Evolutionary conservation across 192 early-diverging fungal species (phyloP).

Genomic region (Backusella tuberculispora): DNA sequence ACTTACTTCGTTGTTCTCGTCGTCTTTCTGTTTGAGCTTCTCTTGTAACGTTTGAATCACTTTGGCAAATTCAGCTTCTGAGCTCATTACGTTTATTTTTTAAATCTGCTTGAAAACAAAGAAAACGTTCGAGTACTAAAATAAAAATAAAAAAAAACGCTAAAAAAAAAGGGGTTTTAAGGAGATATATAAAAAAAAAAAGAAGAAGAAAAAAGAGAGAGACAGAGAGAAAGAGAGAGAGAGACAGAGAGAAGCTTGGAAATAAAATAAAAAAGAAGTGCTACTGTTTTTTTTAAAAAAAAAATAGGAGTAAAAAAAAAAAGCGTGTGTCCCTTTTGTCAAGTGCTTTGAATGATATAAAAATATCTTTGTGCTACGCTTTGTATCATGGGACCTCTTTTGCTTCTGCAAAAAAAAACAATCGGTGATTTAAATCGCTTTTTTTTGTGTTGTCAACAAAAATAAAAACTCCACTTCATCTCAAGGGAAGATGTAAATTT

Average conservation of each 20-base stretch:
- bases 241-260: not conserved
- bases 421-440: not conserved
- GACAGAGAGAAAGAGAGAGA: not conserved
- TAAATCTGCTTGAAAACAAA: slow-evolving; percentile 1
- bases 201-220: not conserved
- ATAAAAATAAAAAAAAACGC: no score
- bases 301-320: slow-evolving; percentile 1
- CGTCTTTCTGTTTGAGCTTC: slow-evolving; percentile 26
- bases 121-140: not conserved
- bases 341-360: not conserved
- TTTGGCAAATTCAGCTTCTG: slow-evolving; percentile 24
- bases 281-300: not conserved
- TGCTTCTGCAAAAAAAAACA: not conserved
- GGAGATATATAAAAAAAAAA: not conserved
- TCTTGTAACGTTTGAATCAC: slow-evolving; percentile 33
- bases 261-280: slow-evolving; percentile 4
- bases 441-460: not conserved
- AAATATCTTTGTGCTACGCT: slow-evolving; percentile 6
- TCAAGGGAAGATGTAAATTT: not conserved
- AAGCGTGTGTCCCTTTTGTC: not conserved
- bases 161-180: slow-evolving; percentile 4
- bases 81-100: slow-evolving; percentile 21
- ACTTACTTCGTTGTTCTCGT: slow-evolving; percentile 33
- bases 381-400: not conserved
- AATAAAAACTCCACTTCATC: not conserved